A percentile compares a stretch with the other conserved stretches of the same genome.
phyloP scores from a whole-genome alignment of 441 rosid genomes.

The Gossypium trilobum region DNA sequence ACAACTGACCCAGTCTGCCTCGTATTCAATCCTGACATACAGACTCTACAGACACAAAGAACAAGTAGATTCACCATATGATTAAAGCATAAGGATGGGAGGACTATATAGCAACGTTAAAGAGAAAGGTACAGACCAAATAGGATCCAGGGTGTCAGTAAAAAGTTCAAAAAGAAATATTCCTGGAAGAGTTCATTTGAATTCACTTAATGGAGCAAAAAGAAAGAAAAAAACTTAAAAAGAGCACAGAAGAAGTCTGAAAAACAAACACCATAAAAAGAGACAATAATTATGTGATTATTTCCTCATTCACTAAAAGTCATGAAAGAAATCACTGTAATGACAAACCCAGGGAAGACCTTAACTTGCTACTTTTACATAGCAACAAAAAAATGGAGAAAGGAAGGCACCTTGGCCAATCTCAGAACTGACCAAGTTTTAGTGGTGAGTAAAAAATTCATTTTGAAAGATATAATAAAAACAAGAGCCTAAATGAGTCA shows the following conservation, averaged over 20 bases:
- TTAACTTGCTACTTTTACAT: background rate
- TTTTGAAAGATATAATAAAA: background rate
- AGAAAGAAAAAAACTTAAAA: background rate
- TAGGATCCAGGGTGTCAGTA: background rate
- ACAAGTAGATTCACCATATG: constrained; percentile 3
- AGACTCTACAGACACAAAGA: background rate
- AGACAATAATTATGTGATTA: background rate
- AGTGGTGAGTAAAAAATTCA: background rate
- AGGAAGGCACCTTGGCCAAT: background rate
- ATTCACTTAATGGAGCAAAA: background rate
- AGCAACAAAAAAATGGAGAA: background rate
- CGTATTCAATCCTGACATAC: background rate
- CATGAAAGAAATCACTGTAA: background rate
- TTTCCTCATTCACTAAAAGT: background rate
- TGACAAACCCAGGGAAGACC: background rate
- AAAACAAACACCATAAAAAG: background rate
- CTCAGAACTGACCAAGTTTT: background rate
- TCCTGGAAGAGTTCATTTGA: background rate
- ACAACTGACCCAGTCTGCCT: background rate
- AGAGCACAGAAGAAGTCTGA: background rate
- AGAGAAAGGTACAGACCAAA: background rate
- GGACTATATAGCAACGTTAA: background rate
- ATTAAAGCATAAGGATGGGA: background rate
- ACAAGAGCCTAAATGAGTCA: background rate
- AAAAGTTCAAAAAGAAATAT: background rate